A percentile compares a stretch with the other conserved stretches of the same genome.
phyloP scores from a whole-genome alignment of 148 eudicot genomes.

The Cornus kousa region DNA sequence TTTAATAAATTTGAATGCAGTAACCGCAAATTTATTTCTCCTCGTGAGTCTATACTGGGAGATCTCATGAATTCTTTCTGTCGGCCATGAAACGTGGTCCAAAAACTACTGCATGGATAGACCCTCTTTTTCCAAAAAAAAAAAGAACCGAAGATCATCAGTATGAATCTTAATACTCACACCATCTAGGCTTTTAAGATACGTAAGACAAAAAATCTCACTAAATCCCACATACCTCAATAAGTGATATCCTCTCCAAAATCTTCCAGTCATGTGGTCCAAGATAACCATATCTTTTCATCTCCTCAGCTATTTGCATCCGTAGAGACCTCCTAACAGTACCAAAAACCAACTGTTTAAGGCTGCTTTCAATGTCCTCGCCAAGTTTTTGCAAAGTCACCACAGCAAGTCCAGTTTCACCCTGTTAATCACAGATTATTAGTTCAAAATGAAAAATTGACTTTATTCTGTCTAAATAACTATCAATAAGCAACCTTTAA shows the following conservation, averaged over 20 bases:
- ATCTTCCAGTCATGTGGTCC: slow-evolving; percentile 69
- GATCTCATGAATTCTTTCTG: slow-evolving; percentile 36
- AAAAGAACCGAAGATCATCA: slow-evolving; percentile 16
- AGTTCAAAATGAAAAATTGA: slow-evolving; percentile 14
- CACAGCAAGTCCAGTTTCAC: slow-evolving; percentile 80
- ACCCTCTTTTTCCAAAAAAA: slow-evolving; percentile 57
- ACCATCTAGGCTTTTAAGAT: slow-evolving; percentile 13
- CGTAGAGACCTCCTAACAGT: slow-evolving; percentile 82
- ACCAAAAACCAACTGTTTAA: slow-evolving; percentile 83
- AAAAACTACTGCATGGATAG: slow-evolving; percentile 81
- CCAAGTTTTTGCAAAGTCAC: slow-evolving; percentile 92
- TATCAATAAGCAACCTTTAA: slow-evolving; percentile 54
- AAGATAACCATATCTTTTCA: slow-evolving; percentile 68
- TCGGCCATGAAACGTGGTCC: slow-evolving; percentile 51
- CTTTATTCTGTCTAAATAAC: slow-evolving; percentile 13
- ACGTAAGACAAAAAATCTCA: slow-evolving; percentile 1
- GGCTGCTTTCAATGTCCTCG: slow-evolving; percentile 80
- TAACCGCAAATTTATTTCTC: slow-evolving; percentile 39
- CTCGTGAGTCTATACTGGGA: slow-evolving; percentile 32
- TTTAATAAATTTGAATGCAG: slow-evolving; percentile 33
- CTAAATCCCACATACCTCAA: slow-evolving; percentile 60
- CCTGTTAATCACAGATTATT: slow-evolving; percentile 50
- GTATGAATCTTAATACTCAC: background rate
- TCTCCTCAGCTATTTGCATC: slow-evolving; percentile 62
- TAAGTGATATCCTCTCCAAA: slow-evolving; percentile 67